Base-by-base conservation (phyloP, 2,329 filamentous ascomycete species). In the Exophiala alcalophila region DNA sequence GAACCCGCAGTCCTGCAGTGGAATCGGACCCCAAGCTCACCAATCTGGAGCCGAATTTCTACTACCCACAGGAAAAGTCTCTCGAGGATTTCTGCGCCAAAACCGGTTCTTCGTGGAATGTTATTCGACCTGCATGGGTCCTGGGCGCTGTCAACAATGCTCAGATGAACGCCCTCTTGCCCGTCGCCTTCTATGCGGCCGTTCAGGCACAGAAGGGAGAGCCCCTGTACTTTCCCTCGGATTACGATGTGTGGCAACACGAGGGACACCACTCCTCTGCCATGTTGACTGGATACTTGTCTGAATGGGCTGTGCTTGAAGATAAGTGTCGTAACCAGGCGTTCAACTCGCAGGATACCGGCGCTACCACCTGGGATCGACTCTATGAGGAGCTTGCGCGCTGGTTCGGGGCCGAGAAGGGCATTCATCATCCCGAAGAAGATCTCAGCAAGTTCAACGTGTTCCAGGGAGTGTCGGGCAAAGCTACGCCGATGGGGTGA, bases 11-110 rank as follows among this genome's bases (percentile, higher is more conserved):
- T 3, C 73, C 72, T 0, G 64, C 65, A 29, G 63, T 69, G 34
- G 73, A 77, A 53, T 62, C 61, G 5, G 69, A 72, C 44, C 65
- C 68, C 3, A 62, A 71, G 8, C 58, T 69, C 3, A 53, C 55
- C 4, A 48, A 51, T 23, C 59, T 72, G 0, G 69, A 70, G 42
- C 65, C 68, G 2, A 76, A 77, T 56, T 77, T 77, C 58, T 77
- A 77, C 63, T 77, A 76, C 49, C 57, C 64, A 0, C 73, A 77
- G 59, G 72, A 77, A 59, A 72, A 77, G 47, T 57, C 61, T 4
- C 63, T 77, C 2, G 62, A 56, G 35, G 54, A 59, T 1, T 77
- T 65, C 52, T 72, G 70, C 56, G 42, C 46, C 25, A 49, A 59
- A 15, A 55, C 68, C 11, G 54, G 49, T 8, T 60, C 64, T 4